Conservation (phyloP, 2,329 filamentous ascomycete species). For the Mycosphaerella sp. region DNA sequence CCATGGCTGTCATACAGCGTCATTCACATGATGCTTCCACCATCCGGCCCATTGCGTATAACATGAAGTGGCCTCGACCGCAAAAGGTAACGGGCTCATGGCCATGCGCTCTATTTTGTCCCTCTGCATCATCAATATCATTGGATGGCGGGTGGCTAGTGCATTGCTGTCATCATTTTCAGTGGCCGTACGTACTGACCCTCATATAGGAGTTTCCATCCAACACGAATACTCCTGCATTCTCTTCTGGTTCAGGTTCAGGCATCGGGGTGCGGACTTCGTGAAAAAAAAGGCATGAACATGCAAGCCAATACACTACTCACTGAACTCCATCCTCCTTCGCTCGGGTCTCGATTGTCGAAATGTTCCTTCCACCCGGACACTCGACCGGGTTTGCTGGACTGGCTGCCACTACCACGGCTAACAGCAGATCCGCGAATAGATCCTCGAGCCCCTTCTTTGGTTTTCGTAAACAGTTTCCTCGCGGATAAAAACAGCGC, state of each 20-base stretch:
- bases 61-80: too few relatives aligned
- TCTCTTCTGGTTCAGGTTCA: conserved; percentile 9
- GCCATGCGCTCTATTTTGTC: too few relatives aligned
- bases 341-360: too few relatives aligned
- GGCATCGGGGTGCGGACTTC: conserved; percentile 8
- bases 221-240: conserved; percentile 16
- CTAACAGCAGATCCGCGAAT: neutral
- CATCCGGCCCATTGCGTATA: too few relatives aligned
- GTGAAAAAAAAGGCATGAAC: neutral
- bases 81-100: too few relatives aligned
- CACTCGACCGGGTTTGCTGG: neutral
- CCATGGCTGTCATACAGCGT: neutral
- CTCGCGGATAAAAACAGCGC: neutral
- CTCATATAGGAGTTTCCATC: conserved; percentile 17
- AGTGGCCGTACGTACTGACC: conserved; percentile 7
- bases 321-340: too few relatives aligned
- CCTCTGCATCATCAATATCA: too few relatives aligned
- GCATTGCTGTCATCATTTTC: too few relatives aligned
- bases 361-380: too few relatives aligned
- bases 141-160: too few relatives aligned
- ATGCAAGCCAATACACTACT: too few relatives aligned
- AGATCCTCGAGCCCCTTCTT: neutral
- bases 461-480: neutral
- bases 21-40: too few relatives aligned
- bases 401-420: neutral